phyloP scores from a whole-genome alignment of 176 grass and related monocot genomes.

The Microstegium vimineum region DNA sequence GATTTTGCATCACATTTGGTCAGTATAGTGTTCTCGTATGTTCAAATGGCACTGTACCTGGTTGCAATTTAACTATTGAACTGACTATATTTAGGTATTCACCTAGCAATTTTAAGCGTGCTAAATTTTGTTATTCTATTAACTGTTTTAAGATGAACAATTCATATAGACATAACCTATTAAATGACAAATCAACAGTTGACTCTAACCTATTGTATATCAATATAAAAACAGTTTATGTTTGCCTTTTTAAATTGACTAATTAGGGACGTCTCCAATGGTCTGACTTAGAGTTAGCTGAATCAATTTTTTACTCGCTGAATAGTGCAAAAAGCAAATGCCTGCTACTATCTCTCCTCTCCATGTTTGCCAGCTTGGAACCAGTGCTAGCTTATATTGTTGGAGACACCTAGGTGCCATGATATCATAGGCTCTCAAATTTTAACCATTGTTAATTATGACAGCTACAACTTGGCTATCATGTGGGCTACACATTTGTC shows the following conservation, averaged over 20 bases:
- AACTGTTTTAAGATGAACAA: not conserved
- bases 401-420: not conserved
- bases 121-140: not conserved
- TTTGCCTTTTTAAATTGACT: not conserved
- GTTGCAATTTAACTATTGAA: not conserved
- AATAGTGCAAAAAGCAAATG: not conserved
- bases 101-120: not conserved
- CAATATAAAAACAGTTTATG: not conserved
- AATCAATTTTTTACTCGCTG: not conserved
- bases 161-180: conserved; percentile 1
- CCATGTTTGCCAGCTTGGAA: not conserved
- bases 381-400: not conserved
- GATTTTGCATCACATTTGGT: not conserved
- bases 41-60: not conserved
- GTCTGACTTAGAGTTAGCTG: not conserved
- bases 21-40: not conserved
- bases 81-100: not conserved
- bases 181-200: not conserved
- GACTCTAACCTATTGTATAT: not conserved
- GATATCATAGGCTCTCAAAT: not conserved
- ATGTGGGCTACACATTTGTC: not conserved
- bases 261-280: not conserved
- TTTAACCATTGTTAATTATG: not conserved
- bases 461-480: not conserved
- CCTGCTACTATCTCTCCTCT: not conserved